Evolutionary conservation across 148 eudicot species (phyloP).

Genomic region (Polygonum aviculare): DNA sequence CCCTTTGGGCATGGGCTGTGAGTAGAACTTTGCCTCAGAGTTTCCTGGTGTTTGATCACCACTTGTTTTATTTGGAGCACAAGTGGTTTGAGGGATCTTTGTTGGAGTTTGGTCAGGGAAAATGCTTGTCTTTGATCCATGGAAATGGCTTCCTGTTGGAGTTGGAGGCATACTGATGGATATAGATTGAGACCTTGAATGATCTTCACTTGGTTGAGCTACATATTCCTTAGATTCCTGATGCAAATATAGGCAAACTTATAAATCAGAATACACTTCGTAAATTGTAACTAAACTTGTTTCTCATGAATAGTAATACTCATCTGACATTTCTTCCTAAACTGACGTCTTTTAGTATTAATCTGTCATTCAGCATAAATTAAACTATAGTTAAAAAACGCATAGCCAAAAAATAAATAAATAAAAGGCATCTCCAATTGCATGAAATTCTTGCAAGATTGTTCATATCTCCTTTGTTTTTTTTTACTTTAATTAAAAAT

Average conservation of each 20-base stretch:
- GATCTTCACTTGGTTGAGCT: not conserved
- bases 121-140: not conserved
- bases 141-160: constrained; percentile 2
- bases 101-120: not conserved
- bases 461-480: not conserved
- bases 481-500: no score
- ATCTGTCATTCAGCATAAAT: no score
- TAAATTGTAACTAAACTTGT: not conserved
- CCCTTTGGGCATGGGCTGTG: constrained; percentile 13
- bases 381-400: no score
- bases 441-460: not conserved
- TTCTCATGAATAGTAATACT: no score
- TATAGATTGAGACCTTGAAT: not conserved
- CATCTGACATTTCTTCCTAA: no score
- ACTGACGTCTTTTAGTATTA: no score
- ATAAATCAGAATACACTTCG: not conserved
- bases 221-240: not conserved
- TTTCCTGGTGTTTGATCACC: not conserved
- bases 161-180: constrained; percentile 17
- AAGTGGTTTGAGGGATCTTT: not conserved
- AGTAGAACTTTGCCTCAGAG: not conserved
- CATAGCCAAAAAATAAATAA: not conserved
- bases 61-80: not conserved
- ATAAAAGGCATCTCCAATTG: not conserved
- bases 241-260: not conserved